phyloP scores from a whole-genome alignment of 495 filamentous ascomycete genomes.

The Usnea hakonensis region DNA sequence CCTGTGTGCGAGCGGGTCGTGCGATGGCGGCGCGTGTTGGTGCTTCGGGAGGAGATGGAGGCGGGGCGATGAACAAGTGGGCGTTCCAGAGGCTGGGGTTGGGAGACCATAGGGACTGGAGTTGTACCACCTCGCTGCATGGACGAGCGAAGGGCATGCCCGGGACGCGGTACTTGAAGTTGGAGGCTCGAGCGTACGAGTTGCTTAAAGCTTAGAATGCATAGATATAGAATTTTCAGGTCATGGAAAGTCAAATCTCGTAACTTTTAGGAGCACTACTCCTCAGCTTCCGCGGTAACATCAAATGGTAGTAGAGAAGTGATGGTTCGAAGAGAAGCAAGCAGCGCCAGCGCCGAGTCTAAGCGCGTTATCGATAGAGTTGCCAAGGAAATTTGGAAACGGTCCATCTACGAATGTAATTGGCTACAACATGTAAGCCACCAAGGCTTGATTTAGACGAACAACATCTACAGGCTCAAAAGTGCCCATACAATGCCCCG shows the following conservation, averaged over 20 bases:
- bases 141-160: conserved; percentile 6
- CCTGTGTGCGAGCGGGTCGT: conserved; percentile 77
- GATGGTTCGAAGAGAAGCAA: conserved; percentile 13
- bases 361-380: conserved; percentile 4
- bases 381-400: not conserved
- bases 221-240: too few relatives aligned
- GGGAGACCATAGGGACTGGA: conserved; percentile 57
- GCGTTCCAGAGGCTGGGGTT: conserved; percentile 55
- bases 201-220: too few relatives aligned
- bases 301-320: not conserved
- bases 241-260: not conserved
- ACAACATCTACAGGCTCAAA: not conserved
- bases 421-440: not conserved
- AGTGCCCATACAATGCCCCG: not conserved
- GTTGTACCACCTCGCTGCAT: not conserved
- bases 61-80: conserved; percentile 45
- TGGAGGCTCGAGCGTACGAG: not conserved
- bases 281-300: not conserved
- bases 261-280: not conserved
- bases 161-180: not conserved
- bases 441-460: not conserved
- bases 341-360: not conserved
- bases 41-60: conserved; percentile 56
- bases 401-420: not conserved
- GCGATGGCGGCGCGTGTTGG: conserved; percentile 53